Base-by-base conservation (phyloP, 176 grass and related monocot genomes). In the Juncus effusus region DNA sequence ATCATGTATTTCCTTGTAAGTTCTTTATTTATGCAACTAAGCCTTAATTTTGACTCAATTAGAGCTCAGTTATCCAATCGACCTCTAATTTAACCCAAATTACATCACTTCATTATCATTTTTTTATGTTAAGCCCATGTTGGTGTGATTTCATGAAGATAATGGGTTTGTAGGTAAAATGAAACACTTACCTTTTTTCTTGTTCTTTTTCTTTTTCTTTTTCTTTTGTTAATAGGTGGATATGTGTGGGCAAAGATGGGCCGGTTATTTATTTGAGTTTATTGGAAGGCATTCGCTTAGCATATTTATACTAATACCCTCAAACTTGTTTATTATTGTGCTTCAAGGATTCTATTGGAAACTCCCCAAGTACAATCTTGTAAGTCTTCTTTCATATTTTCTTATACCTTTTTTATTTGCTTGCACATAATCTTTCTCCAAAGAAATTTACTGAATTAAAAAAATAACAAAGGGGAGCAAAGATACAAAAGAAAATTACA, bases 321-420 rank as follows among this genome's bases (percentile, higher is more conserved):
- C 88, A 78, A 97, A 97, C 83, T 77, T 97, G 54, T 62, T 86
- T 16, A 88, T 89, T 39, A 75, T 89, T 54, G 83, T 86, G 74
- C 89, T 97, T 68, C 94, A 97, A 59, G 94, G 88, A 2, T 93
- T 97, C 78, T 97, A 97, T 64, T 97, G 80, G 88, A 60, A 78
- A 39, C 76, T 89, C 39, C 88, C 94, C 45, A 82, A 80, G 49
- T 89, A 97, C 78, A 97, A 97, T 82, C 55, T 89, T 37, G 94
- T 97, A 70, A 86, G 83, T 52, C 67, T 38, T 14, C 4, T 41
- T 13, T 12, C 28, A 70, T 12, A 41, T 40, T 55, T 71, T 71
- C 6, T 59, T 71, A 5, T 70, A 28, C 13, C 44, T 51, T 67
- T 54, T 47, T 14, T 41, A 2, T 59, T 12, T 19, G 44, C 9